phyloP scores from a whole-genome alignment of 2,329 filamentous ascomycete species.

The Colletotrichum gigasporum region DNA sequence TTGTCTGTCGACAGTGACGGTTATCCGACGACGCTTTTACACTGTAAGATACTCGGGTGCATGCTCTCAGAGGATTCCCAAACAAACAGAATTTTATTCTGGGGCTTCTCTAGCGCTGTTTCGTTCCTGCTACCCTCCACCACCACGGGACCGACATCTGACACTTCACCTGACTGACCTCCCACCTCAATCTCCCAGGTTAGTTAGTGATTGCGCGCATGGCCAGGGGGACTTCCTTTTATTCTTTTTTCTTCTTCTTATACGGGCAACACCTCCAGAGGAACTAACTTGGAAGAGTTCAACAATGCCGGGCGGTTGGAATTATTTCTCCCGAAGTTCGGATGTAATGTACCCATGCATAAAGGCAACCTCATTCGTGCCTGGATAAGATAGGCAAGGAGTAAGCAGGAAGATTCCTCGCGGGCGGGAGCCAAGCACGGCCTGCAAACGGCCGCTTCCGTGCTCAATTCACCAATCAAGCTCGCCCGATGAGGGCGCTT shows the following conservation, averaged over 20 bases:
- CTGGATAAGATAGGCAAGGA: no score
- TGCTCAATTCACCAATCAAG: background rate
- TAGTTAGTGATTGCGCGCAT: background rate
- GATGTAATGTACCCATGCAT: background rate
- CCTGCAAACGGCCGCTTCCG: conserved; percentile 16
- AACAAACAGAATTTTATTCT: conserved; percentile 29
- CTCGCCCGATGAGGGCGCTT: background rate
- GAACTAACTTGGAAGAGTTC: no score
- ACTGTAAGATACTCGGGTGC: no score
- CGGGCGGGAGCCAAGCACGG: conserved; percentile 4
- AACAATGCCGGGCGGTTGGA: no score
- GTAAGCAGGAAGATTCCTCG: no score
- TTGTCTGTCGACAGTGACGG: background rate
- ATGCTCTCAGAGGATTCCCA: conserved; percentile 24
- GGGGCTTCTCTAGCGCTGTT: conserved; percentile 27
- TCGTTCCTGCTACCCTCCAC: conserved; percentile 13
- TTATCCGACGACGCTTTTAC: background rate
- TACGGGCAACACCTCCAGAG: no score
- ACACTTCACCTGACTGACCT: conserved; percentile 7
- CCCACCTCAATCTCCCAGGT: background rate
- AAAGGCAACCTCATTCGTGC: no score
- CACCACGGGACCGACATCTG: conserved; percentile 5
- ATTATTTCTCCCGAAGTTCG: background rate
- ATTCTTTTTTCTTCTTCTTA: no score
- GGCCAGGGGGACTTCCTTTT: no score